Evolutionary conservation across 768 basidiomycete species (phyloP).

Genomic region (Trametes elegans): DNA sequence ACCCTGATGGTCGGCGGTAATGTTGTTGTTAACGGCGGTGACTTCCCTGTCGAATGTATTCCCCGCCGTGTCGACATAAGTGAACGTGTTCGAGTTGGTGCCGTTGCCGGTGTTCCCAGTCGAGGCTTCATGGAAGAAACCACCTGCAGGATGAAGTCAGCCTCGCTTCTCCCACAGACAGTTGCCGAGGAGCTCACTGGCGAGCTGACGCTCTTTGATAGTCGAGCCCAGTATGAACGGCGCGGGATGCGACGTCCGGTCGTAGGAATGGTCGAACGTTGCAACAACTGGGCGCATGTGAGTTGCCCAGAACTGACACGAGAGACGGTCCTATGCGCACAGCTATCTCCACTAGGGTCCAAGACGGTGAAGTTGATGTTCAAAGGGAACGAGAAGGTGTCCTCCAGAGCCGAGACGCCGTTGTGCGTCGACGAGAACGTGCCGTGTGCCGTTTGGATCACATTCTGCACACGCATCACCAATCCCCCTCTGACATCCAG

Average conservation of each 20-base stretch:
- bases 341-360: conserved; percentile 32
- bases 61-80: conserved; percentile 53
- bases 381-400: conserved; percentile 55
- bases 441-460: conserved; percentile 50
- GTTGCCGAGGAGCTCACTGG: conserved; percentile 40
- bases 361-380: conserved; percentile 39
- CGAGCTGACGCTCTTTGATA: conserved; percentile 57
- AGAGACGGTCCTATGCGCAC: conserved; percentile 16
- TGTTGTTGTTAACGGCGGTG: conserved; percentile 56
- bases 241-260: conserved; percentile 53
- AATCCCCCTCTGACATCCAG: no score
- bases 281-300: conserved; percentile 40
- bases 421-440: conserved; percentile 48
- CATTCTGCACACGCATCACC: conserved; percentile 35
- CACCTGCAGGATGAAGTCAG: conserved; percentile 34
- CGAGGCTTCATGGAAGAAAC: conserved; percentile 45
- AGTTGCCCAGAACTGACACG: not conserved
- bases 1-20: conserved; percentile 56
- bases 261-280: conserved; percentile 67
- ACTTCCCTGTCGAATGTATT: conserved; percentile 65
- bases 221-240: conserved; percentile 58
- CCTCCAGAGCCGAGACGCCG: conserved; percentile 40
- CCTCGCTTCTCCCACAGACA: not conserved
- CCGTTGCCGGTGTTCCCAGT: conserved; percentile 62
- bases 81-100: conserved; percentile 66